phyloP scores from a whole-genome alignment of 2,329 filamentous ascomycete species.

The Monosporascus sp. region DNA sequence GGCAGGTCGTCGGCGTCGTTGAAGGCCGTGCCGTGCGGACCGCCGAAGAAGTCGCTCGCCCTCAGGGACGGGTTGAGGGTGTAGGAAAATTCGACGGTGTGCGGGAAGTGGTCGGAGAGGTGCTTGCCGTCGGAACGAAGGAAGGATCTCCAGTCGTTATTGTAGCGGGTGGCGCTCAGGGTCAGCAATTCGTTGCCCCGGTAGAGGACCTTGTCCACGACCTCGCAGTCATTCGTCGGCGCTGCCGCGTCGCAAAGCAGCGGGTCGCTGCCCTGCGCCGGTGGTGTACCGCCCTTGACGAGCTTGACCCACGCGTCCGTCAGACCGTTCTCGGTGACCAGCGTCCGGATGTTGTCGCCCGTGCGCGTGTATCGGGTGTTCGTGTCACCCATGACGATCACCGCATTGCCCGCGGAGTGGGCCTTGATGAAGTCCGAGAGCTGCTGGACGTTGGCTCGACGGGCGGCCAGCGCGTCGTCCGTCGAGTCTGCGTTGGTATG shows the following conservation, averaged over 20 bases:
- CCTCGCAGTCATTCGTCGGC: conserved; percentile 51
- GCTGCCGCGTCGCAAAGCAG: conserved; percentile 54
- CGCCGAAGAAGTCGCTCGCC: conserved; percentile 43
- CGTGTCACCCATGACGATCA: conserved; percentile 60
- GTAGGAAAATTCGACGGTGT: conserved; percentile 51
- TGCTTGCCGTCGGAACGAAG: conserved; percentile 50
- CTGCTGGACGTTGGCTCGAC: conserved; percentile 54
- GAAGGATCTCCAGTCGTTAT: conserved; percentile 53
- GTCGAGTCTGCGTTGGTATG: conserved; percentile 62
- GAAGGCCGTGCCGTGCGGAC: conserved; percentile 48
- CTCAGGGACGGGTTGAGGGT: conserved; percentile 31
- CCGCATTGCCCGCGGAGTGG: conserved; percentile 54
- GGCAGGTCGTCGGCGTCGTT: conserved; percentile 43
- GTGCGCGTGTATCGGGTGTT: conserved; percentile 61
- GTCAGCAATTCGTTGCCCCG: conserved; percentile 42
- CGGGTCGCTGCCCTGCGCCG: conserved; percentile 29
- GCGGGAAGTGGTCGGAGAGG: conserved; percentile 60
- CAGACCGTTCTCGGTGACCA: conserved; percentile 46
- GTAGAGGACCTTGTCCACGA: conserved; percentile 63
- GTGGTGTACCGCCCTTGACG: conserved; percentile 40
- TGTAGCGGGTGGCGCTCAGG: conserved; percentile 44
- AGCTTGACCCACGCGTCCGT: conserved; percentile 57
- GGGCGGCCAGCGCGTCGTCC: conserved; percentile 46
- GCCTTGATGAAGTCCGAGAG: conserved; percentile 51
- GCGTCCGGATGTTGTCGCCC: conserved; percentile 46